Conservation (phyloP, 257 asterid genomes). For the Nicotiana tabacum region DNA sequence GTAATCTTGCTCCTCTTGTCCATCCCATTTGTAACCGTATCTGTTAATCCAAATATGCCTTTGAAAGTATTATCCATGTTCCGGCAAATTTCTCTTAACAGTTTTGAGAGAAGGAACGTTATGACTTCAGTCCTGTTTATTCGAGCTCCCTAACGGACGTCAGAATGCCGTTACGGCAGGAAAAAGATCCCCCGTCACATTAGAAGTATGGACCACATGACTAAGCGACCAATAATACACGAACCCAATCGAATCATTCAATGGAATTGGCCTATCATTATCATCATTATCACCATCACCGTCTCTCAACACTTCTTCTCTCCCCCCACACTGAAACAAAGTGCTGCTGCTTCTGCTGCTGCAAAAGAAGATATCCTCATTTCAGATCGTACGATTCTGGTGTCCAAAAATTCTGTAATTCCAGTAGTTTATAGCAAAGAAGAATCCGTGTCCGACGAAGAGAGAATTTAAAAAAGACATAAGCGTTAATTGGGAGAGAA, state of each 20-base stretch:
- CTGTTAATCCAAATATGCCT: not conserved
- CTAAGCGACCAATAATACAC: not conserved
- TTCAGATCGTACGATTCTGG: slow-evolving; percentile 11
- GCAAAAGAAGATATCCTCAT: slow-evolving; percentile 28
- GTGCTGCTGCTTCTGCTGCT: slow-evolving; percentile 8
- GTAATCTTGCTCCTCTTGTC: not conserved
- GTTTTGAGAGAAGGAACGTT: too few species aligned
- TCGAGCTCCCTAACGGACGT: slow-evolving; percentile 16
- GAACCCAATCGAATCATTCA: slow-evolving; percentile 8
- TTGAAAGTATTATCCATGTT: not conserved
- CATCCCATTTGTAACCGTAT: not conserved
- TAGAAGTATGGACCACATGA: slow-evolving; percentile 20
- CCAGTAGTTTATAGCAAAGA: not conserved
- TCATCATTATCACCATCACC: slow-evolving; percentile 24
- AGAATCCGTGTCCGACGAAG: not conserved
- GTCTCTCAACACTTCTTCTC: slow-evolving; percentile 26
- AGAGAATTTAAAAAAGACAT: not conserved
- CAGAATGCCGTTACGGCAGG: not conserved
- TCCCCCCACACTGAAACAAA: slow-evolving; percentile 27
- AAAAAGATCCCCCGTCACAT: not conserved
- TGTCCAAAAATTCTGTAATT: slow-evolving; percentile 20
- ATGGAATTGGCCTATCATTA: slow-evolving; percentile 12
- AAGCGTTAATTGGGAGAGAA: not conserved
- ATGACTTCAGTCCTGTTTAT: not conserved
- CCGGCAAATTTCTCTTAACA: not conserved